Evolutionary conservation across 2,329 filamentous ascomycete genomes (phyloP).

Genomic region (Alternaria hordeiaustralica): DNA sequence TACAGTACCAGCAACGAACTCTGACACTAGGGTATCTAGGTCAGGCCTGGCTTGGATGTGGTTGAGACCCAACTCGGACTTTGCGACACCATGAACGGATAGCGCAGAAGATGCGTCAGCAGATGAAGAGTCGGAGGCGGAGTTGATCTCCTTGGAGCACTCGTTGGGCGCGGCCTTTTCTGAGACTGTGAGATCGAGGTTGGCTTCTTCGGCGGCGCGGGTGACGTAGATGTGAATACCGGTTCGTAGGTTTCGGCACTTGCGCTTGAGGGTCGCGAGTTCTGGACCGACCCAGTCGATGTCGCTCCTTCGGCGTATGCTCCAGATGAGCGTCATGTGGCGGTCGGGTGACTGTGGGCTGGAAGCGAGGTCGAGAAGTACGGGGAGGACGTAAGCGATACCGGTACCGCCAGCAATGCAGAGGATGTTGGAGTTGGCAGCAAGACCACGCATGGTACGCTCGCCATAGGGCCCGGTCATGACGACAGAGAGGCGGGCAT

Average conservation of each 20-base stretch:
- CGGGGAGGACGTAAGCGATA: slow-evolving; percentile 48
- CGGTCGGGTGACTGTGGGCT: slow-evolving; percentile 31
- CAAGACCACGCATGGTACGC: slow-evolving; percentile 30
- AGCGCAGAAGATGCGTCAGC: slow-evolving; percentile 32
- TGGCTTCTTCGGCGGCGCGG: slow-evolving; percentile 31
- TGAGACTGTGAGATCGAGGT: slow-evolving; percentile 18
- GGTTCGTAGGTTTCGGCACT: slow-evolving; percentile 31
- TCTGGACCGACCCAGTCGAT: slow-evolving; percentile 47
- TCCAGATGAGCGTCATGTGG: slow-evolving; percentile 45
- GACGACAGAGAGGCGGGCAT: slow-evolving; percentile 39
- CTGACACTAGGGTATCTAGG: slow-evolving; percentile 24
- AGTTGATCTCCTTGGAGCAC: slow-evolving; percentile 31
- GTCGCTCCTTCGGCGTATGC: slow-evolving; percentile 40
- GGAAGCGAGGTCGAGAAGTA: slow-evolving; percentile 39
- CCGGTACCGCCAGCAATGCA: slow-evolving; percentile 48
- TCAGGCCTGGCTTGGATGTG: slow-evolving; percentile 35
- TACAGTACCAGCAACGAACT: slow-evolving; percentile 32
- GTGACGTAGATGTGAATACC: slow-evolving; percentile 45
- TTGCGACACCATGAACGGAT: slow-evolving; percentile 37
- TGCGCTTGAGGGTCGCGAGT: slow-evolving; percentile 38
- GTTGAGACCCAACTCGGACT: slow-evolving; percentile 33
- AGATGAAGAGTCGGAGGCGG: slow-evolving; percentile 22
- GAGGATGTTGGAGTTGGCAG: slow-evolving; percentile 38
- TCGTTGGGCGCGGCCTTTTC: slow-evolving; percentile 28
- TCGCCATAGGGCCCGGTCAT: slow-evolving; percentile 47